These are phyloP conservation scores for Calcarisporium arbuscula DNA, from an alignment of 2,329 filamentous ascomycete genomes.

Conservation along the genomic window DNA sequence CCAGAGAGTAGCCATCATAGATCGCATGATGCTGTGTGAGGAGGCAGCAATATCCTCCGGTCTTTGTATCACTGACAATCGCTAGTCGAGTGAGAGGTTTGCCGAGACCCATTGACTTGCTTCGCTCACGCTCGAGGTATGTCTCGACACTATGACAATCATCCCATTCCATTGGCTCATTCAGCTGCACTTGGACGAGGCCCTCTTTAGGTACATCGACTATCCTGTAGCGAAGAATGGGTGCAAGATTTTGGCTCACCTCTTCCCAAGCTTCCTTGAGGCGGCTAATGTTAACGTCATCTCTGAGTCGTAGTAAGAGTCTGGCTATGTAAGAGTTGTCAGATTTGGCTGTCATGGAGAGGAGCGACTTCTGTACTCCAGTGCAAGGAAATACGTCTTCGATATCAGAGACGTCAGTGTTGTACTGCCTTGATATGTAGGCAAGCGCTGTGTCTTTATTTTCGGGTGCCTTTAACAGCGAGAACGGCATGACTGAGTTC, in stretches of 20 bases:
- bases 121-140: slow-evolving; percentile 2
- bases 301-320: neutral
- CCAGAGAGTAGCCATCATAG: slow-evolving; percentile 5
- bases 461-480: neutral
- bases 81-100: slow-evolving; percentile 3
- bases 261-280: slow-evolving; percentile 4
- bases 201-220: slow-evolving; percentile 3
- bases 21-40: slow-evolving; percentile 6
- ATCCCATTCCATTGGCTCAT: slow-evolving; percentile 3
- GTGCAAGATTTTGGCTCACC: slow-evolving; percentile 1
- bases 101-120: slow-evolving; percentile 2
- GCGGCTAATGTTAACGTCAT: slow-evolving; percentile 3
- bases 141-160: neutral
- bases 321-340: neutral
- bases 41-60: slow-evolving; percentile 1
- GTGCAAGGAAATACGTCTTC: neutral
- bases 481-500: neutral
- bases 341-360: neutral
- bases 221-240: slow-evolving; percentile 6
- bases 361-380: neutral
- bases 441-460: neutral
- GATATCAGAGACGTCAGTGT: neutral
- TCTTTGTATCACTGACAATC: neutral
- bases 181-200: slow-evolving; percentile 6
- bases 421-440: neutral